Evolutionary conservation across 2,329 filamentous ascomycete species (phyloP).

Genomic region (Arthrinium puccinioides): DNA sequence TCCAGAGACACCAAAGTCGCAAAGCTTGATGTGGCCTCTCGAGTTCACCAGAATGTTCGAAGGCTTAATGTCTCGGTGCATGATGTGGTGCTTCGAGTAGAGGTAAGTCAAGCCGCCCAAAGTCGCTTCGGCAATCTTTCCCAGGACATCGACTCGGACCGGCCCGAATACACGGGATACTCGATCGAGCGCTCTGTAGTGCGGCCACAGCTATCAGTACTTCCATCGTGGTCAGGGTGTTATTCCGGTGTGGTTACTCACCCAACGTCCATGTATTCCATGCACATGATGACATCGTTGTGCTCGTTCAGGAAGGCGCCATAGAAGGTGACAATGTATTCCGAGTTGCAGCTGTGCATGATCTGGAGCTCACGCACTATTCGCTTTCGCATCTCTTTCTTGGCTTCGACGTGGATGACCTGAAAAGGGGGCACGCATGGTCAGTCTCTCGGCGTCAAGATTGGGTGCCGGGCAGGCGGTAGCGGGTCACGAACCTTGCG

Average conservation of each 20-base stretch:
- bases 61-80: slow-evolving; percentile 98
- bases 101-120: slow-evolving; percentile 91
- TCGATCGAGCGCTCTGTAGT: slow-evolving; percentile 73
- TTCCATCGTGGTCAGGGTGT: slow-evolving; percentile 1
- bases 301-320: slow-evolving; percentile 95
- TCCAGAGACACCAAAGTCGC: slow-evolving; percentile 97
- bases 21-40: slow-evolving; percentile 88
- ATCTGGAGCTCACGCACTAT: slow-evolving; percentile 97
- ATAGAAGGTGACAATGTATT: slow-evolving; percentile 96
- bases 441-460: too few relatives aligned
- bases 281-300: slow-evolving; percentile 98
- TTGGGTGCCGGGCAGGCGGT: too few relatives aligned
- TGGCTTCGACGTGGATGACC: slow-evolving; percentile 97
- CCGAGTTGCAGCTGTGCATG: slow-evolving; percentile 95
- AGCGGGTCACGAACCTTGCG: slow-evolving; percentile 68
- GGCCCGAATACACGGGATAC: slow-evolving; percentile 94
- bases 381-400: slow-evolving; percentile 92
- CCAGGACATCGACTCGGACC: slow-evolving; percentile 89
- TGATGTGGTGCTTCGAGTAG: slow-evolving; percentile 92
- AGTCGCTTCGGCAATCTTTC: slow-evolving; percentile 95
- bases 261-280: slow-evolving; percentile 99
- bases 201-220: slow-evolving; percentile 19
- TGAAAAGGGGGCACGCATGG: slow-evolving; percentile 36
- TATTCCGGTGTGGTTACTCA: too few relatives aligned
- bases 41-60: slow-evolving; percentile 98